Evolutionary conservation across 495 filamentous ascomycete genomes (phyloP).

Genomic region (Neurospora sp.): DNA sequence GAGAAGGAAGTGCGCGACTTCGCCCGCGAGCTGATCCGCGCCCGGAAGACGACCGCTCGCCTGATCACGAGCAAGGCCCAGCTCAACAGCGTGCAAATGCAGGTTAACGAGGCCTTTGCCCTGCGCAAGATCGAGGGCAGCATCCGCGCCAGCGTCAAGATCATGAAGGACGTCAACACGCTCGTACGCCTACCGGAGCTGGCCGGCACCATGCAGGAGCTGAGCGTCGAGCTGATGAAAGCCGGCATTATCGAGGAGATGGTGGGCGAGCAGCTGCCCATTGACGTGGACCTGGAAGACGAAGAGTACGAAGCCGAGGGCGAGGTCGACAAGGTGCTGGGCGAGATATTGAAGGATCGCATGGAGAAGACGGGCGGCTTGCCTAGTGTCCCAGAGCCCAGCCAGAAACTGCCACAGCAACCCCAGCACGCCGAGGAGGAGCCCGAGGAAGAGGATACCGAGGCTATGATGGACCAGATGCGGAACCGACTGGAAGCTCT

Average conservation of each 20-base stretch:
- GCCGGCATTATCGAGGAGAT: slow-evolving; percentile 98
- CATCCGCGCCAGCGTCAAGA: slow-evolving; percentile 73
- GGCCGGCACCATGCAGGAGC: slow-evolving; percentile 79
- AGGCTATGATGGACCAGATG: slow-evolving; percentile 88
- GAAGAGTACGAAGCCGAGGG: slow-evolving; percentile 82
- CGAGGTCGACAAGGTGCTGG: slow-evolving; percentile 87
- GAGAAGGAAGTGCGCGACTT: slow-evolving; percentile 71
- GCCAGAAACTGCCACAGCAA: slow-evolving; percentile 45
- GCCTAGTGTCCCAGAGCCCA: slow-evolving; percentile 46
- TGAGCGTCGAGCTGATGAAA: slow-evolving; percentile 78
- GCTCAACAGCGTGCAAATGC: slow-evolving; percentile 90
- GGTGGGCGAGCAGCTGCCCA: slow-evolving; percentile 76
- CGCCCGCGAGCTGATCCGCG: slow-evolving; percentile 75
- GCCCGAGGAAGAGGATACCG: slow-evolving; percentile 73
- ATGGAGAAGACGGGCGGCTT: slow-evolving; percentile 56
- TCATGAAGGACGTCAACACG: slow-evolving; percentile 95
- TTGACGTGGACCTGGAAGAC: slow-evolving; percentile 45
- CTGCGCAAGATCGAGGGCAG: slow-evolving; percentile 94
- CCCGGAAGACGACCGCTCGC: slow-evolving; percentile 62
- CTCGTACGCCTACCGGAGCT: slow-evolving; percentile 79
- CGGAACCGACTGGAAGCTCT: slow-evolving; percentile 79
- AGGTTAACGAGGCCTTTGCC: slow-evolving; percentile 93
- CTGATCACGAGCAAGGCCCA: slow-evolving; percentile 82
- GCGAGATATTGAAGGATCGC: slow-evolving; percentile 76
- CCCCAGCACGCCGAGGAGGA: slow-evolving; percentile 56